Base-by-base conservation (phyloP, 2,329 filamentous ascomycete species). In the Annulohypoxylon truncatum region DNA sequence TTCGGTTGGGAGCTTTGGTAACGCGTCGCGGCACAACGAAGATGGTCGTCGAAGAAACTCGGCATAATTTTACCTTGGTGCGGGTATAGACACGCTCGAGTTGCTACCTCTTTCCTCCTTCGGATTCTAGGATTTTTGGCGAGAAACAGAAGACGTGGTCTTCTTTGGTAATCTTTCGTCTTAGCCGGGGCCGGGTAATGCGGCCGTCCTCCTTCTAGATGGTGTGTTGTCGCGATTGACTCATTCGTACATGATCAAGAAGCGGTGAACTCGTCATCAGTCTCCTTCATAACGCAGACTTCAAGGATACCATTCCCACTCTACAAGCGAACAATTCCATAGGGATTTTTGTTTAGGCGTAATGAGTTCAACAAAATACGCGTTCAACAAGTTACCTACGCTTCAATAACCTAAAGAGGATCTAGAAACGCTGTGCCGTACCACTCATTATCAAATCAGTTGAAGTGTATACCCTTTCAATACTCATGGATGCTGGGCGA, bases 301-400 rank as follows among this genome's bases (percentile, higher is more conserved):
- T 33, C 51, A 48, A 60, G 46, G 51, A 50, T 55, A 33, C 44
- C 56, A 44, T 61, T 55, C 48, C 46, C 22, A 58, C 44, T 40
- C 26, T 20, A 48, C 22, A 46, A 44, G 42, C 48, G 44, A 54
- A 20, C 5, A 22, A 38, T 52, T 13, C 22, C 29, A 31, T 56
- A 18, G 53, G 15, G 28, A 35, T 24, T 22, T 56, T 15, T 22
- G 8, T 24, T 10, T 4, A 29, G 31, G 13, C 50, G 29, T 18
- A 48, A 22, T 33, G 12, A 15, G 38, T 46, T 47, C 24, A 33
- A 31, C 26, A n/a, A n/a, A n/a, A n/a, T n/a, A n/a, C n/a, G n/a
- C n/a, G n/a, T n/a, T n/a, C n/a, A n/a, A n/a, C n/a, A n/a, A n/a
- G n/a, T n/a, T 33, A 4, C 5, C 15, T 24, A 44, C 28, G 8